Conservation (phyloP, 2,329 filamentous ascomycete genomes). For the Acrocalymma vagum region DNA sequence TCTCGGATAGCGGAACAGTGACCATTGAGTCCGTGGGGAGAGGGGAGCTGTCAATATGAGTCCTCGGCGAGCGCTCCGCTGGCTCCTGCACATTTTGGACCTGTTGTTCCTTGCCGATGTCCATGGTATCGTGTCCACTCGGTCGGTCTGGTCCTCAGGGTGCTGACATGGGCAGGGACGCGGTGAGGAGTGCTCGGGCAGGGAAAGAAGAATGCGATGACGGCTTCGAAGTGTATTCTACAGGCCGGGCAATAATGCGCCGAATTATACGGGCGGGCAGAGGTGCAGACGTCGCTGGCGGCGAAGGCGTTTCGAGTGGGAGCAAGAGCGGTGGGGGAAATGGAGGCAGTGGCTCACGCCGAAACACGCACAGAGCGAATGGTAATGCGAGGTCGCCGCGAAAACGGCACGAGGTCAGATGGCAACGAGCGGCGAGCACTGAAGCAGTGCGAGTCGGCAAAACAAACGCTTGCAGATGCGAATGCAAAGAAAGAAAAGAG, state of each 20-base stretch:
- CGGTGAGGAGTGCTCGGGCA: not conserved
- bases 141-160: slow-evolving; percentile 18
- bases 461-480: too few species aligned
- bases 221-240: slow-evolving; percentile 8
- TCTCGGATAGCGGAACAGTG: slow-evolving; percentile 76
- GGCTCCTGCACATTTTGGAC: slow-evolving; percentile 13
- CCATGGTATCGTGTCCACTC: slow-evolving; percentile 30
- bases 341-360: slow-evolving; percentile 8
- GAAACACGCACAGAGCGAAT: slow-evolving; percentile 16
- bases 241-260: slow-evolving; percentile 1
- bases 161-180: slow-evolving; percentile 22
- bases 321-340: slow-evolving; percentile 13
- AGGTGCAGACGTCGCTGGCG: slow-evolving; percentile 24
- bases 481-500: slow-evolving; percentile 11
- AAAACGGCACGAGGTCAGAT: slow-evolving; percentile 1
- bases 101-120: slow-evolving; percentile 20
- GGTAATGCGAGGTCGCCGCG: not conserved
- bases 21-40: slow-evolving; percentile 74
- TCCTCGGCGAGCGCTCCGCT: slow-evolving; percentile 31
- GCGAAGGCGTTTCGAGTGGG: slow-evolving; percentile 31
- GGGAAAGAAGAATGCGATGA: slow-evolving; percentile 8
- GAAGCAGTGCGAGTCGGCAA: slow-evolving; percentile 11
- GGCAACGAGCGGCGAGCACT: slow-evolving; percentile 1
- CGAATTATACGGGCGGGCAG: slow-evolving; percentile 14
- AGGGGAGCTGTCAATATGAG: slow-evolving; percentile 37